Evolutionary conservation across 208 protist species (phyloP).

Genomic region (Trichomonas vaginalis): DNA sequence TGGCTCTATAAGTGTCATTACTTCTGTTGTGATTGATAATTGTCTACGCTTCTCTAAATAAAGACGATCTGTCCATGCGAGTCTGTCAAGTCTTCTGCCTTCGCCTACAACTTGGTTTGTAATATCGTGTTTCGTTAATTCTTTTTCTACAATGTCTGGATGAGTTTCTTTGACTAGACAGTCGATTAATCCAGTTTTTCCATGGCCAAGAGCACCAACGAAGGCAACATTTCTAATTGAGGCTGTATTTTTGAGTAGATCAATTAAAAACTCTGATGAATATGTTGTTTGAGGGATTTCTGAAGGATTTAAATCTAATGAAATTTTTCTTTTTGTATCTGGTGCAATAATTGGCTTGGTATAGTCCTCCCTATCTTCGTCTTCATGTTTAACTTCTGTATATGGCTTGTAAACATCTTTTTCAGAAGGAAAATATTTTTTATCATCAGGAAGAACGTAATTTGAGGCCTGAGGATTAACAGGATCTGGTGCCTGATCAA

Average conservation of each 20-base stretch:
- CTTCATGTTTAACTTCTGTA: constrained; percentile 14
- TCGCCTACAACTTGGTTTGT: constrained; percentile 10
- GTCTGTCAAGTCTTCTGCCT: neutral
- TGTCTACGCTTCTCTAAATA: constrained; percentile 53
- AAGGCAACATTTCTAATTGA: constrained; percentile 71
- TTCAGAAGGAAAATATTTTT: neutral
- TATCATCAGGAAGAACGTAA: neutral
- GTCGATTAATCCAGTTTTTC: constrained; percentile 84
- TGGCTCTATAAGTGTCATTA: constrained; percentile 53
- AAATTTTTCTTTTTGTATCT: neutral
- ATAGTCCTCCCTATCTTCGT: constrained; percentile 30
- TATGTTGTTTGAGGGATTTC: neutral
- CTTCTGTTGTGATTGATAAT: constrained; percentile 56
- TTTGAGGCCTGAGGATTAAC: neutral
- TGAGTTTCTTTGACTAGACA: constrained; percentile 61
- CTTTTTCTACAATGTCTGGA: neutral
- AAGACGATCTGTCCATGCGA: constrained; percentile 56
- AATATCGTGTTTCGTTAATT: neutral
- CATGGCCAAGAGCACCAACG: constrained; percentile 78
- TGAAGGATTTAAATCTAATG: neutral
- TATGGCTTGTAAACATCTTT: neutral
- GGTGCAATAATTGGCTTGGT: neutral
- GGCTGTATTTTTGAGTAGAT: constrained; percentile 43
- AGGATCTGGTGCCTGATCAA: neutral
- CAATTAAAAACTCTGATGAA: constrained; percentile 34